phyloP scores from a whole-genome alignment of 305 asterid genomes.

The Fraxinus sp. region DNA sequence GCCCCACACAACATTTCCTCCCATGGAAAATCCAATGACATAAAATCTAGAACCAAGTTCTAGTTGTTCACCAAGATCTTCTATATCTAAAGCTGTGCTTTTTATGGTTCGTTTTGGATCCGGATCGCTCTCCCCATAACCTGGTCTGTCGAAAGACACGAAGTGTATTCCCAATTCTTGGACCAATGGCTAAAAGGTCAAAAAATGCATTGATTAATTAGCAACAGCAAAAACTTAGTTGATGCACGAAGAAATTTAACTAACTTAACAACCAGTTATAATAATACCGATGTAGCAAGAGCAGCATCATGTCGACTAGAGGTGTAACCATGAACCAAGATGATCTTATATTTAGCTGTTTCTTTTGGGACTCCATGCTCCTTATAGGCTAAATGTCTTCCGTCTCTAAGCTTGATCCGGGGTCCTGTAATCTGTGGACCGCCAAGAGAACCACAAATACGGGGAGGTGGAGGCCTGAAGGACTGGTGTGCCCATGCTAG shows the following conservation, averaged over 20 bases:
- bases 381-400: slow-evolving; percentile 68
- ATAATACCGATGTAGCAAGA: slow-evolving; percentile 50
- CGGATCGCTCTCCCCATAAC: slow-evolving; percentile 65
- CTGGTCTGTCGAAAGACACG: slow-evolving; percentile 59
- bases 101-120: slow-evolving; percentile 42
- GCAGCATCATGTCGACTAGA: slow-evolving; percentile 49
- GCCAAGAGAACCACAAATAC: slow-evolving; percentile 53
- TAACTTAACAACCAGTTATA: not conserved
- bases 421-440: slow-evolving; percentile 62
- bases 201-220: not conserved
- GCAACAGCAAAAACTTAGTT: not conserved
- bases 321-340: slow-evolving; percentile 66
- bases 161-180: slow-evolving; percentile 49
- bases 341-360: slow-evolving; percentile 55
- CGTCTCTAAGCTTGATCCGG: slow-evolving; percentile 68
- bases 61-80: slow-evolving; percentile 69
- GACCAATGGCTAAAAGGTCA: slow-evolving; percentile 47
- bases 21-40: slow-evolving; percentile 73
- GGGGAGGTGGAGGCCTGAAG: slow-evolving; percentile 56
- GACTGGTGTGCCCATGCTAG: slow-evolving; percentile 58
- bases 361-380: slow-evolving; percentile 73
- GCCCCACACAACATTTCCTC: slow-evolving; percentile 79
- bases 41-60: slow-evolving; percentile 65
- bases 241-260: not conserved
- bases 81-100: slow-evolving; percentile 66